Base-by-base conservation (phyloP, 2,329 filamentous ascomycete species). In the Ophiostoma quercus region DNA sequence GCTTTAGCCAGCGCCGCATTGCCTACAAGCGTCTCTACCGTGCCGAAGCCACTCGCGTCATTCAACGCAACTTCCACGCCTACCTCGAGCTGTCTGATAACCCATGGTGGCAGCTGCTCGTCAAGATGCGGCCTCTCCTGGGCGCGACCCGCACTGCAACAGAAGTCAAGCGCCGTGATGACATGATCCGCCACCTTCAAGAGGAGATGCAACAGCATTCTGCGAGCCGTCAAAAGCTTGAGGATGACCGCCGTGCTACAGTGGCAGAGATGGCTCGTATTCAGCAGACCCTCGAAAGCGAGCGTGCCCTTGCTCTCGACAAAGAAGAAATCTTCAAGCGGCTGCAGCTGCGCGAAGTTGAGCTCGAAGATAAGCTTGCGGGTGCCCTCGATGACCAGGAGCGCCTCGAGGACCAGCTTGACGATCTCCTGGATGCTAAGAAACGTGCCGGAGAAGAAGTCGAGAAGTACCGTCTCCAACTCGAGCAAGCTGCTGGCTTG, bases 271-370 rank as follows among this genome's bases (percentile, higher is more conserved):
- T 97, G 76, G 87, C 94, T 74, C 89, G 91, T 41, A 92, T 98
- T 66, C 94, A 97, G 77, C 92, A 98, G 75, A 96, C 92, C 0
- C 84, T 99, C 1, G 96, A 99, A 78, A 97, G 94, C 74, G 96
- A 99, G 79, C 88, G 95, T 67, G 92, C 94, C n/a, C 84, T 99
- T 60, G 95, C 95, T 0, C 82, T 99, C 5, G 95, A 99, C 79
- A 99, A 99, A 78, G 96, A 99, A 77, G 95, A 99, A 76, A 99
- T 99, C 71, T 99, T 98, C 83, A 96, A 94, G 77, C 88, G 96
- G n/a, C 84, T 99, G 29, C 95, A 97, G 77, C 82, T 90, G 68
- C 90, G 95, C n/a, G 95, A 99, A 79, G 85, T 88, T 12, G 94
- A 99, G 77, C 85, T 99, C 3, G 92, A 90, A 68, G 96, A 99